phyloP scores from a whole-genome alignment of 2,329 filamentous ascomycete genomes.

The Penicillium janthinellum region DNA sequence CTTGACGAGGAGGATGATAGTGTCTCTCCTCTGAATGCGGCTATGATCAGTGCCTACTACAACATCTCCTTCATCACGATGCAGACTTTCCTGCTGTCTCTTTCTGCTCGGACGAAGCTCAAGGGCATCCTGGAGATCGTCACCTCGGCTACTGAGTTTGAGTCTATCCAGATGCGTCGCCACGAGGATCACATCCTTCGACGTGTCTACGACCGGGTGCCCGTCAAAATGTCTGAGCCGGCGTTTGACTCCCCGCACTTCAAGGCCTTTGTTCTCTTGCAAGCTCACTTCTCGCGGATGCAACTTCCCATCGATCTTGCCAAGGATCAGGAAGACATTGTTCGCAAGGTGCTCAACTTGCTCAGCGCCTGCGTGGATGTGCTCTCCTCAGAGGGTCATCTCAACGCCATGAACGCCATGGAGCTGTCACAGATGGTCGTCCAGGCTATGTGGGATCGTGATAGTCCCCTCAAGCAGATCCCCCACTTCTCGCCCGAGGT shows the following conservation, averaged over 20 bases:
- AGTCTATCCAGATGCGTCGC: conserved; percentile 88
- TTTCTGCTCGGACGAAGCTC: conserved; percentile 85
- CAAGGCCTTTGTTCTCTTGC: conserved; percentile 95
- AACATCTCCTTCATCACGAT: conserved; percentile 99
- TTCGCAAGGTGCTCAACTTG: conserved; percentile 82
- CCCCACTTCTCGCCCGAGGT: conserved; percentile 86
- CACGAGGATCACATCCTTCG: conserved; percentile 87
- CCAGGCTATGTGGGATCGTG: conserved; percentile 98
- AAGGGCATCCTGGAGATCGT: conserved; percentile 97
- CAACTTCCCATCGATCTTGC: conserved; percentile 92
- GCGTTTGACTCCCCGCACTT: conserved; percentile 94
- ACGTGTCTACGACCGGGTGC: conserved; percentile 90
- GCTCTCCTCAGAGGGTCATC: conserved; percentile 88
- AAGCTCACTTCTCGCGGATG: conserved; percentile 97
- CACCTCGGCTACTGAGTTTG: conserved; percentile 94
- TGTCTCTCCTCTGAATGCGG: conserved; percentile 86
- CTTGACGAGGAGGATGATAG: conserved; percentile 92
- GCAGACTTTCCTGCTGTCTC: conserved; percentile 94
- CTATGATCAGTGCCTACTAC: conserved; percentile 98
- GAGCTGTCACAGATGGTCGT: conserved; percentile 99
- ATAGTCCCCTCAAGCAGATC: conserved; percentile 95
- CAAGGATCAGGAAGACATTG: conserved; percentile 89
- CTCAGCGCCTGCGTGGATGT: conserved; percentile 93
- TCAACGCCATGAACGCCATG: conserved; percentile 98
- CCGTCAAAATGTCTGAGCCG: conserved; percentile 89